Evolutionary conservation across 495 filamentous ascomycete genomes (phyloP), one percentile per base, ranked within the genome.

Genomic region (Aspergillus saccharolyticus): DNA sequence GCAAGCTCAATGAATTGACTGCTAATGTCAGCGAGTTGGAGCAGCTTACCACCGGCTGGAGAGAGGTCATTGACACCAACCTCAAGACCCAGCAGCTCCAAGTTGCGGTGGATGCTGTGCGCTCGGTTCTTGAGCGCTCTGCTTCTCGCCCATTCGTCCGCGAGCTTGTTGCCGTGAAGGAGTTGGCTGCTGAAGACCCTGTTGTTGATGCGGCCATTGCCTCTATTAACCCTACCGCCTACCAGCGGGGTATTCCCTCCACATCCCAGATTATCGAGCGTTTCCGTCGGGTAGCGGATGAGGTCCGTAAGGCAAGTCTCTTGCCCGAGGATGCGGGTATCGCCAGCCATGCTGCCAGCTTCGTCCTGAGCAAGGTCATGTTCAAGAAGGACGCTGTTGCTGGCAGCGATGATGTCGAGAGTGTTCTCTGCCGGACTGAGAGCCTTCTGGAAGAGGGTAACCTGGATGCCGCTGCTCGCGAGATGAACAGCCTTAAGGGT

Each of bases 81-180:
- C 83, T 97, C 54, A 87, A 87, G 72, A 97, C 95, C 5, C 94
- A 98, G 74, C 89, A 97, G 69, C 84, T 97, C 16, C 89, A 94
- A 67, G 90, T 97, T 42, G 94, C 94, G 4, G 88, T 97, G 24
- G 95, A 98, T 62, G 90, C 93, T 42, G 90, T 98, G 6, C 87
- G 89, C 43, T 83, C 88, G 59, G 85, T 84, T 47, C 83, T 96
- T 19, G 87, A 90, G 68, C 86, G 86, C 46, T 76, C 85, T 15
- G 78, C 83, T 57, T 86, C 93, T 42, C 82, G 85, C 20, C 94
- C 94, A 0, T 98, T 98, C 70, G 77, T 95, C 60, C 83, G 83
- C 51, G 94, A 98, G 73, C 82, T 98, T 3, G 90, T 93, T 17
- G 94, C 95, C 22, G 80, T 98, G 44, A 97, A 97, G 75, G 91